Base-by-base conservation (phyloP, 768 basidiomycete genomes). In the Favolaschia claudopus region DNA sequence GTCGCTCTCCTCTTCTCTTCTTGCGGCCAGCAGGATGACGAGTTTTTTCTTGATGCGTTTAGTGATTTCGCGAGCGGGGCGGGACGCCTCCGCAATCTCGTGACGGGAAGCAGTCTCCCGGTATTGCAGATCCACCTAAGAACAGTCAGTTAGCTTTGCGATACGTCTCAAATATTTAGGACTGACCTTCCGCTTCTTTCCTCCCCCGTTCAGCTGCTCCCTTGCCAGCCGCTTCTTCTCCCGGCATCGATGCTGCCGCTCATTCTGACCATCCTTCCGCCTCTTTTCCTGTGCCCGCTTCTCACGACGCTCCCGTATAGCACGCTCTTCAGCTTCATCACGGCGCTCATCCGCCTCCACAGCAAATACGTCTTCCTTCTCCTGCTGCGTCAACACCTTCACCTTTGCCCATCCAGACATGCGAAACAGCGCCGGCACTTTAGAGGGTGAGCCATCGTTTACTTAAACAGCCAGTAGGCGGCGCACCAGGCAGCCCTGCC, bases 241-340 rank as follows among this genome's bases (percentile, higher is more conserved):
- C 1, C 57, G 50, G 40, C 25, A 31, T 19, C 28, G 36, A 5
- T 28, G 52, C 44, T 61, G 53, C 13, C 54, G 31, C 36, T 55
- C 54, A n/a, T 61, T 61, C 47, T 61, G 60, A 15, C 32, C 7
- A 24, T 33, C 53, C 31, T 55, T 55, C 4, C 54, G 54, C 37
- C 19, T 29, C 14, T 7, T 27, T 22, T 53, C 45, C 31, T 45
- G 40, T 20, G 4, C 38, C 19, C 5, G 4, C 54, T 61, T 9
- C 42, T 4, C 37, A 2, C 15, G 10, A 10, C 52, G 51, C 39
- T 40, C 47, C n/a, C n/a, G 3, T 20, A 34, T 49, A 15, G 29
- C 31, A 7, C 20, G 17, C 13, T 24, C 38, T 37, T 54, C 52
- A 20, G 31, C 31, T 24, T 4, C 4, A 13, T 43, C 51, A 9